Conservation (phyloP, 352 stramenopile genomes). For the Pythium inflatum region DNA sequence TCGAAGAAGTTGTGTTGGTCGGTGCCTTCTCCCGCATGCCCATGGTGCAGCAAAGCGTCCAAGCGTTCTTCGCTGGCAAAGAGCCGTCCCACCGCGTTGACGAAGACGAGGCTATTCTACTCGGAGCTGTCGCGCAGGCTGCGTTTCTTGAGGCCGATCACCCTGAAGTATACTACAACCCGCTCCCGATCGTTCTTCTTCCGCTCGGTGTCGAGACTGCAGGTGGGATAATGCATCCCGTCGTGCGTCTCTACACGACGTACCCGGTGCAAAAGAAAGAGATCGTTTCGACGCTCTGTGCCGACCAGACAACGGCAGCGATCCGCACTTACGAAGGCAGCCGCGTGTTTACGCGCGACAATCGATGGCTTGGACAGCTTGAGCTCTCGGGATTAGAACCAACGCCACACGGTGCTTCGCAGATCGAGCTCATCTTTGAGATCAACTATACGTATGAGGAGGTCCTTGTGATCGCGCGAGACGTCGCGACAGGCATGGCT, state of each 20-base stretch:
- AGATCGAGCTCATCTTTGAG: slow-evolving; percentile 92
- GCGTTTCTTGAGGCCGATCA: slow-evolving; percentile 64
- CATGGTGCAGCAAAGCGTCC: slow-evolving; percentile 57
- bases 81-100: slow-evolving; percentile 79
- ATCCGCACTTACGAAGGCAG: slow-evolving; percentile 94
- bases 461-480: too few relatives aligned
- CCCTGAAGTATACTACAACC: slow-evolving; percentile 81
- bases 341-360: slow-evolving; percentile 93
- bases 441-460: too few relatives aligned
- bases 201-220: slow-evolving; percentile 86
- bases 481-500: too few relatives aligned
- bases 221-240: slow-evolving; percentile 86
- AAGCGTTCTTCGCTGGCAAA: slow-evolving; percentile 66
- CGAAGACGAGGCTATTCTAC: slow-evolving; percentile 79
- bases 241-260: slow-evolving; percentile 90
- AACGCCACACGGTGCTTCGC: slow-evolving; percentile 88
- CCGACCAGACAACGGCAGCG: slow-evolving; percentile 85
- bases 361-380: slow-evolving; percentile 90
- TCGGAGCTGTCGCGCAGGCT: slow-evolving; percentile 76
- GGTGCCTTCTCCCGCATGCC: slow-evolving; percentile 65
- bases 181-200: slow-evolving; percentile 84
- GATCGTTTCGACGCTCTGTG: slow-evolving; percentile 89
- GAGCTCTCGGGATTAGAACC: slow-evolving; percentile 82
- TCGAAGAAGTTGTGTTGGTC: slow-evolving; percentile 82
- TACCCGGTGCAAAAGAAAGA: slow-evolving; percentile 86